These are phyloP conservation scores for Cercophora sp. DNA, from an alignment of 495 filamentous ascomycete genomes.

Conservation along the genomic window DNA sequence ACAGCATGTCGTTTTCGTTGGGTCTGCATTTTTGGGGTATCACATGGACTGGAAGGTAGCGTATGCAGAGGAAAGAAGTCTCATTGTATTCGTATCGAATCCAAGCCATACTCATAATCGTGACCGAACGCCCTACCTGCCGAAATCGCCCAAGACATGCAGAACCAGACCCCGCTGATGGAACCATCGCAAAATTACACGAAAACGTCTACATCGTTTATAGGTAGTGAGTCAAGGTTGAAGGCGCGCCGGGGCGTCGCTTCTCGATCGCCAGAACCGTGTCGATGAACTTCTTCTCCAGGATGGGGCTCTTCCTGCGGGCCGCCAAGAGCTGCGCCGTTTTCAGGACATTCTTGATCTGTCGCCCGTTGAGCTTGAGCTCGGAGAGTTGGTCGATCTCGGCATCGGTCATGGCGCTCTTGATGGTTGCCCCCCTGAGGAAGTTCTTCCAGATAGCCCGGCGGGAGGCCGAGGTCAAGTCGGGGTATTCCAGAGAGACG, in stretches of 20 bases:
- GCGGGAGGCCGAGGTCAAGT: constrained; percentile 34
- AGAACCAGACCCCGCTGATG: too few relatives aligned
- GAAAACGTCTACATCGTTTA: constrained; percentile 3
- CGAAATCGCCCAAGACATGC: too few relatives aligned
- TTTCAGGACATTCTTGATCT: constrained; percentile 54
- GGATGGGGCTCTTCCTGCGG: constrained; percentile 24
- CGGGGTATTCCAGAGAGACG: constrained; percentile 42
- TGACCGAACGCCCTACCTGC: too few relatives aligned
- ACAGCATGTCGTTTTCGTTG: too few relatives aligned
- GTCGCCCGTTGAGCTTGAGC: constrained; percentile 36
- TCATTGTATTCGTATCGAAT: too few relatives aligned
- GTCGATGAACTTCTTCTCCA: constrained; percentile 27
- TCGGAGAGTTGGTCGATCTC: constrained; percentile 35
- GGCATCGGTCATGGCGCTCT: constrained; percentile 21
- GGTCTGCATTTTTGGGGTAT: too few relatives aligned
- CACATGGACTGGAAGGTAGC: too few relatives aligned
- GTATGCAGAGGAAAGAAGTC: too few relatives aligned
- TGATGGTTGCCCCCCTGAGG: constrained; percentile 22
- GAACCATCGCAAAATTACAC: background rate
- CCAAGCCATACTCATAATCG: too few relatives aligned
- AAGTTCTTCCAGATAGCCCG: constrained; percentile 32
- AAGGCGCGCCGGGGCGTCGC: constrained; percentile 25
- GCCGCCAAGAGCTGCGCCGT: constrained; percentile 37
- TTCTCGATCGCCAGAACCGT: constrained; percentile 30
- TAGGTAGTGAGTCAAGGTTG: constrained; percentile 24